Percentiles rank a stretch among this genome's conserved stretches.
Evolutionary conservation across 1,284 basidiomycete species (phyloP).

Genomic region (Inonotus hispidus): DNA sequence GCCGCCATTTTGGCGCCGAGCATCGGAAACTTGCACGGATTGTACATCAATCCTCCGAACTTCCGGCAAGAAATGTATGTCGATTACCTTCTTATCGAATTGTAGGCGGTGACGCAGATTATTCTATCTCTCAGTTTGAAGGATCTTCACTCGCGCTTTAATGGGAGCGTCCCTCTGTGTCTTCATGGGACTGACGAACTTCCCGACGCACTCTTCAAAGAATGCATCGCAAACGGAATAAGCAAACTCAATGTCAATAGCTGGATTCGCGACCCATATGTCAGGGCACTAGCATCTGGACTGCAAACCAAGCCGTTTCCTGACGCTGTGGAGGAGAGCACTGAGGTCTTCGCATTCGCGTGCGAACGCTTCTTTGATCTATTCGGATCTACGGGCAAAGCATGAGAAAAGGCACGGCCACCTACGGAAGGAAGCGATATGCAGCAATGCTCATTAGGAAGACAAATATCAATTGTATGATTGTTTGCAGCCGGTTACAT

Average conservation of each 20-base stretch:
- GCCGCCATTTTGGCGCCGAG: slow-evolving; percentile 43
- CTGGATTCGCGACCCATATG: slow-evolving; percentile 43
- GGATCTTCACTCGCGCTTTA: slow-evolving; percentile 33
- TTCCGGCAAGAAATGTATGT: slow-evolving; percentile 42
- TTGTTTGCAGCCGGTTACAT: too few species aligned
- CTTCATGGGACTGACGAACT: slow-evolving; percentile 44
- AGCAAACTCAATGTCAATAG: slow-evolving; percentile 48
- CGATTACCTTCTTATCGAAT: not conserved
- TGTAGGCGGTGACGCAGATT: not conserved
- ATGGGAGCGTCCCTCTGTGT: slow-evolving; percentile 35
- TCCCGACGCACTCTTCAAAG: slow-evolving; percentile 38
- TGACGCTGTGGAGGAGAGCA: slow-evolving; percentile 41
- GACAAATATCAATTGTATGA: not conserved
- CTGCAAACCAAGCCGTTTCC: slow-evolving; percentile 38
- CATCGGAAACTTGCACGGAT: slow-evolving; percentile 45
- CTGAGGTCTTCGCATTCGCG: slow-evolving; percentile 36
- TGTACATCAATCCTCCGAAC: slow-evolving; percentile 41
- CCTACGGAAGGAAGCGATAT: not conserved
- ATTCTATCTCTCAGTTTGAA: slow-evolving; percentile 27
- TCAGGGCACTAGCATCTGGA: slow-evolving; percentile 30
- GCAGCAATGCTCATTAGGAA: not conserved
- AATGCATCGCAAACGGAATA: slow-evolving; percentile 42
- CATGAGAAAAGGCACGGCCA: slow-evolving; percentile 11
- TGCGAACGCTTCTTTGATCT: slow-evolving; percentile 39
- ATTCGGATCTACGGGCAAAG: slow-evolving; percentile 40